These are phyloP conservation scores for Mollisiaceae sp. DNA, from an alignment of 2,329 filamentous ascomycete species.

Conservation along the genomic window DNA sequence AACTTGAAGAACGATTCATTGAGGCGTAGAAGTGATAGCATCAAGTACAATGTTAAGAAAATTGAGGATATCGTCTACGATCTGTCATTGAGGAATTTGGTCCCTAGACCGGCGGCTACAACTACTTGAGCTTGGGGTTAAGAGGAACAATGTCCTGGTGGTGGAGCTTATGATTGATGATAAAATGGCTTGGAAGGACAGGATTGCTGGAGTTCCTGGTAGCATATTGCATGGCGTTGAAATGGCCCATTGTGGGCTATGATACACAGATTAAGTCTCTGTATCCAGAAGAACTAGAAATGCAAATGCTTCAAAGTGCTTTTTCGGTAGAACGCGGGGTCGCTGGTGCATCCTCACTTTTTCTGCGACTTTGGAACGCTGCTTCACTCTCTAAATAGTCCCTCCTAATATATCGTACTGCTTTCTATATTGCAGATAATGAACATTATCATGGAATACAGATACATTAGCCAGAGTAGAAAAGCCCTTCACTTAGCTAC, in stretches of 20 bases:
- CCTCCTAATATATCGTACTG: neutral
- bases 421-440: too few relatives aligned
- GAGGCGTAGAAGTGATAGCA: slow-evolving; percentile 84
- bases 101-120: slow-evolving; percentile 51
- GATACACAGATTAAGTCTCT: neutral
- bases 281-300: neutral
- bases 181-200: neutral
- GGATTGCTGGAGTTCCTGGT: slow-evolving; percentile 5
- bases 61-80: slow-evolving; percentile 99
- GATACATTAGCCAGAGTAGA: too few relatives aligned
- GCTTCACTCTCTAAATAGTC: neutral
- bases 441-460: too few relatives aligned
- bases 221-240: slow-evolving; percentile 1
- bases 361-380: neutral
- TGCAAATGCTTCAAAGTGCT: neutral
- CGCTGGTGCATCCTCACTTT: neutral
- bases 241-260: neutral
- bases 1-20: slow-evolving; percentile 97
- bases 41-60: slow-evolving; percentile 98
- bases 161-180: slow-evolving; percentile 3
- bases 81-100: slow-evolving; percentile 81
- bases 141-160: neutral
- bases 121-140: slow-evolving; percentile 14
- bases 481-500: neutral
- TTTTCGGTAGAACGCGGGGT: neutral